Evolutionary conservation across 176 grass and related monocot species (phyloP).

Genomic region (Cenchrus fungigraminus): DNA sequence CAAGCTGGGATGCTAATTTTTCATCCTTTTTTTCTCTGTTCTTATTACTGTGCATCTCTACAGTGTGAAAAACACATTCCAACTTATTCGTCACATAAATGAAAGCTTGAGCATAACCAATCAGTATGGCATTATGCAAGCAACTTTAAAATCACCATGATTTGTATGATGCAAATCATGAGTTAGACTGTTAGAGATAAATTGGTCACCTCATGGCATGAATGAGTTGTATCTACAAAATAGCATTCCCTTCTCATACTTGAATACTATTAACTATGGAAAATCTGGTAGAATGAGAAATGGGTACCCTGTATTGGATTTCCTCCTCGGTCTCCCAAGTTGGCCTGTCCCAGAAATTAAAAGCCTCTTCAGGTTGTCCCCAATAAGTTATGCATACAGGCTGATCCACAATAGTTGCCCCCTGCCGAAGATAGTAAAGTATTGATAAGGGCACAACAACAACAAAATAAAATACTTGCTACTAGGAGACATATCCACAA

Average conservation of each 20-base stretch:
- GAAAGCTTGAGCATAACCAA: neutral
- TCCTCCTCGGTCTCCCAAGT: conserved; percentile 70
- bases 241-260: neutral
- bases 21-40: neutral
- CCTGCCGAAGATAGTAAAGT: conserved; percentile 47
- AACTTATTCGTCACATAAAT: neutral
- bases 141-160: neutral
- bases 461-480: neutral
- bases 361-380: conserved; percentile 68
- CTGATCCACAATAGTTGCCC: conserved; percentile 97
- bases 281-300: neutral
- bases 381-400: conserved; percentile 81
- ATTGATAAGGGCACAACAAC: neutral
- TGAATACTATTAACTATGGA: neutral
- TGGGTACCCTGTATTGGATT: conserved; percentile 62
- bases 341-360: conserved; percentile 78
- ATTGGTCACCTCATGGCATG: neutral
- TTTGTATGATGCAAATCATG: neutral
- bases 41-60: neutral
- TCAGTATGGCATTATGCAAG: neutral
- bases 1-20: neutral
- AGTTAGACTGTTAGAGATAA: neutral
- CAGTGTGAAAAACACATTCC: conserved; percentile 3
- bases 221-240: neutral
- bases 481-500: neutral